Base-by-base conservation (phyloP, 148 eudicot genomes). In the Vaccinium darrowii region DNA sequence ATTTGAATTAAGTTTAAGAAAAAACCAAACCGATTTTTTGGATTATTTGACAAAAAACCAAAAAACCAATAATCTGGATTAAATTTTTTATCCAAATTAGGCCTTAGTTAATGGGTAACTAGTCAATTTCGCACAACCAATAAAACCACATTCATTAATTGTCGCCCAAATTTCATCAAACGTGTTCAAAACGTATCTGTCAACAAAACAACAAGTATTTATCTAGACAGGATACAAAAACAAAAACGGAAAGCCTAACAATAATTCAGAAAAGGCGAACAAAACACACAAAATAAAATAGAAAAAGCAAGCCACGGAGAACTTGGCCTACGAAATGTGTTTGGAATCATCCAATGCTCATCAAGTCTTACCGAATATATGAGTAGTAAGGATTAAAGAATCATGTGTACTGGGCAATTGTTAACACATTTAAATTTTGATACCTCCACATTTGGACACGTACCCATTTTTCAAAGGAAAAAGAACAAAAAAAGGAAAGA, bases 51-150 rank as follows among this genome's bases (percentile, higher is more conserved):
- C n/a, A n/a, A n/a, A n/a, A n/a, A n/a, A n/a, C n/a, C n/a, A n/a
- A n/a, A n/a, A n/a, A n/a, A n/a, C n/a, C n/a, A n/a, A n/a, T n/a
- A n/a, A n/a, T n/a, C n/a, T n/a, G n/a, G n/a, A n/a, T n/a, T n/a
- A n/a, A n/a, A n/a, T n/a, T n/a, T n/a, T n/a, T n/a, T n/a, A n/a
- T n/a, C n/a, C n/a, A n/a, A n/a, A n/a, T n/a, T n/a, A n/a, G n/a
- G n/a, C n/a, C n/a, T 5, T 39, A 43, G 3, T 4, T 43, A 43
- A 43, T 21, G 71, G 71, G 71, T 11, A 65, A 25, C 33, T 27
- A 14, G 74, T 69, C 74, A 69, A 69, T 69, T 69, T 69, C 12
- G 74, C 74, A 69, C 74, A 69, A 69, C 74, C 33, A 27, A 6
- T 65, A 13, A 51, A 65, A 57, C 62, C 19, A n/a, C 62, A 57